Conservation (phyloP, 1,284 basidiomycete genomes). For the Pseudozyma sp. region DNA sequence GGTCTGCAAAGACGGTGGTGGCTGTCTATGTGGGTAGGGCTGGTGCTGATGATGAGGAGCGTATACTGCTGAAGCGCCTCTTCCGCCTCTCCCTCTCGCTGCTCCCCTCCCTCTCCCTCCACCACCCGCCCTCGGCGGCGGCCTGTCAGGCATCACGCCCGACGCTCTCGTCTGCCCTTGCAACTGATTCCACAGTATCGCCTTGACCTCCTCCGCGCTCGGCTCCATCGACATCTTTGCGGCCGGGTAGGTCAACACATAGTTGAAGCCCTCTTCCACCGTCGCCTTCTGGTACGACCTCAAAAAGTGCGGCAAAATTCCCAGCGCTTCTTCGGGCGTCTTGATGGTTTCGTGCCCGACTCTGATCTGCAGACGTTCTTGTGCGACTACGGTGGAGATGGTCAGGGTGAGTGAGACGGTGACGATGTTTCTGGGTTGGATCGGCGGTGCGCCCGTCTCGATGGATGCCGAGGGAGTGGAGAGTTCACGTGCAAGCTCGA, state of each 20-base stretch:
- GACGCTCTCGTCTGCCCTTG: constrained; percentile 9
- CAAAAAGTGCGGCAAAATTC: constrained; percentile 37
- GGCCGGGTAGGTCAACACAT: constrained; percentile 32
- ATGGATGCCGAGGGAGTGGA: neutral
- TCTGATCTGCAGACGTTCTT: constrained; percentile 22
- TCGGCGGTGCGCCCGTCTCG: neutral
- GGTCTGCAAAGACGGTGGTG: neutral
- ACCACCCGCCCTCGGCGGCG: constrained; percentile 19
- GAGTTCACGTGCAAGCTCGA: constrained; percentile 31
- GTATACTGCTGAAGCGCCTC: constrained; percentile 25
- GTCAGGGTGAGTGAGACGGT: constrained; percentile 41
- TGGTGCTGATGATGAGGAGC: constrained; percentile 25
- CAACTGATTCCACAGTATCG: constrained; percentile 24
- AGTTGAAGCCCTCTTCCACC: constrained; percentile 33
- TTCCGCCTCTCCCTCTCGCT: constrained; percentile 14
- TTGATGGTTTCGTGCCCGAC: constrained; percentile 49
- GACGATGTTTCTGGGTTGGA: constrained; percentile 5
- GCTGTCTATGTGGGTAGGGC: constrained; percentile 7
- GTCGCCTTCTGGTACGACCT: constrained; percentile 35
- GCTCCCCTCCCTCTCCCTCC: constrained; percentile 12
- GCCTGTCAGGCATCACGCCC: constrained; percentile 27
- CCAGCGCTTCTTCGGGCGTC: constrained; percentile 25
- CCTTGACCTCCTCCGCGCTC: constrained; percentile 17
- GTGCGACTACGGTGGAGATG: constrained; percentile 26
- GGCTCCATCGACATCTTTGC: constrained; percentile 24